Conservation (phyloP, 2,329 filamentous ascomycete species). For the Tolypocladium amazonense region DNA sequence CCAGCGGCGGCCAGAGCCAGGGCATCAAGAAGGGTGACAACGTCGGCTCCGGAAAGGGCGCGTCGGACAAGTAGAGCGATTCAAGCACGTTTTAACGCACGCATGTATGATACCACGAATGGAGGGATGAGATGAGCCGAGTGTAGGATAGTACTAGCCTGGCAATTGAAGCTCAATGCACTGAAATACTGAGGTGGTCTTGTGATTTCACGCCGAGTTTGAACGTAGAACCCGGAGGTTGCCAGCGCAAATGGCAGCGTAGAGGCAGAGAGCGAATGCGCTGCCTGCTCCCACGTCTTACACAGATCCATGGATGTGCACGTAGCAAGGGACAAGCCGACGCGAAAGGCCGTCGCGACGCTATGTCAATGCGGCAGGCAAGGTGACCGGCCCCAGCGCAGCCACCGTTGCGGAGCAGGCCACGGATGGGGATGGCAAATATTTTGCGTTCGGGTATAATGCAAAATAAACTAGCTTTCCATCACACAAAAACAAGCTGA, state of each 20-base stretch:
- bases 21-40: constrained; percentile 27
- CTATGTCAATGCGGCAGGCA: too few species aligned
- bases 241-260: too few species aligned
- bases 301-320: too few species aligned
- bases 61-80: constrained; percentile 5
- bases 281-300: too few species aligned
- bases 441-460: constrained; percentile 1
- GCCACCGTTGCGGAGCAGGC: too few species aligned
- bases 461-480: constrained; percentile 1
- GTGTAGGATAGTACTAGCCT: neutral
- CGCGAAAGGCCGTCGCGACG: too few species aligned
- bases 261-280: too few species aligned
- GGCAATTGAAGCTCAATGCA: neutral
- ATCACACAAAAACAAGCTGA: constrained; percentile 3
- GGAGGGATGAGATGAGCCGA: neutral
- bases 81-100: neutral
- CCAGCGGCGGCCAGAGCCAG: constrained; percentile 33
- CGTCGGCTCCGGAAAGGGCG: constrained; percentile 28
- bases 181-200: neutral
- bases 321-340: too few species aligned
- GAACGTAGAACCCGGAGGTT: neutral
- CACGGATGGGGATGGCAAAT: too few species aligned
- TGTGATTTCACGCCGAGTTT: neutral
- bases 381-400: too few species aligned
- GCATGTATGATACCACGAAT: neutral